phyloP scores from a whole-genome alignment of 129 eudicot genomes.

The Flaveria robusta region DNA sequence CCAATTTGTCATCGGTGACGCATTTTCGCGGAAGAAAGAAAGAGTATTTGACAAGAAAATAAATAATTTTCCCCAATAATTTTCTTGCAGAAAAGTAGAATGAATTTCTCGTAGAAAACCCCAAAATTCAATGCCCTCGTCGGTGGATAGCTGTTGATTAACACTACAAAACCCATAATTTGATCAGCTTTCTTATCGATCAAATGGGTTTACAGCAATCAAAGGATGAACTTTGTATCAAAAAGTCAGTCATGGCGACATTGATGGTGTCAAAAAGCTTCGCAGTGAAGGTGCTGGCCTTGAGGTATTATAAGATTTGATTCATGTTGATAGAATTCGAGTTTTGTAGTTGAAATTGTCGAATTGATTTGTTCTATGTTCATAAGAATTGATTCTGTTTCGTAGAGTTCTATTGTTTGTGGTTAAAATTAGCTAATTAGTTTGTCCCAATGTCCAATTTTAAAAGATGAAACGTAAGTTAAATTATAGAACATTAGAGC shows the following conservation, averaged over 20 bases:
- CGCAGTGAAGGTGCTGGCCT: slow-evolving; percentile 80
- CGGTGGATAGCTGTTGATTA: slow-evolving; percentile 10
- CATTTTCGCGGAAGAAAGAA: slow-evolving; percentile 25
- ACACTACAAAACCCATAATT: slow-evolving; percentile 29
- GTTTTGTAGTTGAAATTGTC: not conserved
- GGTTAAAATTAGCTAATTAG: not conserved
- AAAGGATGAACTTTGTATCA: slow-evolving; percentile 78
- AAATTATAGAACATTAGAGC: no score
- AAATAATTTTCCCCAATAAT: slow-evolving; percentile 3
- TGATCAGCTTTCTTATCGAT: not conserved
- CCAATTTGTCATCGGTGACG: not conserved
- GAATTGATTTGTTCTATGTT: not conserved
- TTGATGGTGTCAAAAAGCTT: slow-evolving; percentile 71
- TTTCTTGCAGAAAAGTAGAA: slow-evolving; percentile 12
- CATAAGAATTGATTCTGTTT: not conserved
- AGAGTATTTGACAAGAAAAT: slow-evolving; percentile 18
- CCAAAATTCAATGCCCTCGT: not conserved
- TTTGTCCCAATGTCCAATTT: not conserved
- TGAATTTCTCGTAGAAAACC: slow-evolving; percentile 2
- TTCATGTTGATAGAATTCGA: not conserved
- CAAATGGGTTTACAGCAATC: slow-evolving; percentile 83
- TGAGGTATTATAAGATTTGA: slow-evolving; percentile 48
- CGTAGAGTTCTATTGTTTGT: not conserved
- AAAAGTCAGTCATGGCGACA: slow-evolving; percentile 66
- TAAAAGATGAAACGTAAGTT: no score